These are phyloP conservation scores for Tetracladium maxilliforme DNA, from an alignment of 2,329 filamentous ascomycete species.

Conservation along the genomic window DNA sequence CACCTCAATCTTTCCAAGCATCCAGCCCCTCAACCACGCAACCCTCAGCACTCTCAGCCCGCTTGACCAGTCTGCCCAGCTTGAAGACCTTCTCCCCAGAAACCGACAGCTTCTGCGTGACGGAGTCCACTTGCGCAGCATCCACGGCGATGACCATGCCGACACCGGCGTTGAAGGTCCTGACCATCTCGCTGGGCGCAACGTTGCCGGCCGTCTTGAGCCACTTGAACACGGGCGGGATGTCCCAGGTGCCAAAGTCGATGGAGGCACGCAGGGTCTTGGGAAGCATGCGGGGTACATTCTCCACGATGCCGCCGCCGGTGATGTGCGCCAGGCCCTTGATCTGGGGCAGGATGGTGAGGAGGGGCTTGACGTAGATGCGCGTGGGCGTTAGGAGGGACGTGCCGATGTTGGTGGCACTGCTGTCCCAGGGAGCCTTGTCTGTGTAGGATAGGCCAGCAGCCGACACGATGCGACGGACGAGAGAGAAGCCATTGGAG, in stretches of 20 bases:
- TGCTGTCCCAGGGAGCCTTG: constrained; percentile 59
- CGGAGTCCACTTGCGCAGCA: constrained; percentile 43
- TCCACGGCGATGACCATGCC: constrained; percentile 86
- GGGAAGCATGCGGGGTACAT: constrained; percentile 88
- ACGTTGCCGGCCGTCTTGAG: constrained; percentile 64
- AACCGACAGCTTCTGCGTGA: constrained; percentile 42
- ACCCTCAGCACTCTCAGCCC: constrained; percentile 34
- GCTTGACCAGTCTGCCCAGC: constrained; percentile 57
- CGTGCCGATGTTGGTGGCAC: constrained; percentile 50
- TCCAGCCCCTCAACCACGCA: constrained; percentile 47
- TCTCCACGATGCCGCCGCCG: constrained; percentile 82
- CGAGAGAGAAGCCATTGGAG: constrained; percentile 96
- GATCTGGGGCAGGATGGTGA: constrained; percentile 53
- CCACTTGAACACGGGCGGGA: constrained; percentile 76
- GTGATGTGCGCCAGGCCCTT: constrained; percentile 97
- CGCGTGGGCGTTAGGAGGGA: constrained; percentile 77
- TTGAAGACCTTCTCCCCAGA: constrained; percentile 64
- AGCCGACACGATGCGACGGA: constrained; percentile 71
- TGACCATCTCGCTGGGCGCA: constrained; percentile 63
- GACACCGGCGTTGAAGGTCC: constrained; percentile 88
- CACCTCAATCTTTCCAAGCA: constrained; percentile 11
- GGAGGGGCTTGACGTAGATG: constrained; percentile 79
- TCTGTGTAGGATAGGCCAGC: constrained; percentile 58
- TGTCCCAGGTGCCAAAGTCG: constrained; percentile 59
- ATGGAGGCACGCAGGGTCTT: constrained; percentile 64